Conservation (phyloP, 176 grass and related monocot species). For the Bolboschoenus planiculmis region DNA sequence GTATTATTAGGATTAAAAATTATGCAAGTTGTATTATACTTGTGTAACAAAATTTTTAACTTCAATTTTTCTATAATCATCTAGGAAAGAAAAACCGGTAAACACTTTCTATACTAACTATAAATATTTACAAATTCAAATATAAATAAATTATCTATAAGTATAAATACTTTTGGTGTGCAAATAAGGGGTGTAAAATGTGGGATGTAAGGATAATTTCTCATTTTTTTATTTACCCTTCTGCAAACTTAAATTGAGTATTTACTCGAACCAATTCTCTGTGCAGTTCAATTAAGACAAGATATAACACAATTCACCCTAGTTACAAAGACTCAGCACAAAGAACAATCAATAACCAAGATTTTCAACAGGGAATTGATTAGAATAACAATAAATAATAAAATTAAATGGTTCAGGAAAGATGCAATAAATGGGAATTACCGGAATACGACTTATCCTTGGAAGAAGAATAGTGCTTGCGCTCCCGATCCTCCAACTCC, state of each 20-base stretch:
- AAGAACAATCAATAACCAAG: not conserved
- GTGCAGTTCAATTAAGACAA: not conserved
- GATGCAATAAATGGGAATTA: constrained; percentile 18
- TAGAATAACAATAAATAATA: not conserved
- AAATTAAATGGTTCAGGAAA: not conserved
- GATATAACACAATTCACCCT: not conserved
- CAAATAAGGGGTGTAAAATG: too few species aligned
- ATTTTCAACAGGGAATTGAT: not conserved
- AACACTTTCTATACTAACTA: too few species aligned
- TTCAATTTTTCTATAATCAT: too few species aligned
- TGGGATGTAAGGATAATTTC: too few species aligned
- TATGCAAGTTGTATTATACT: too few species aligned
- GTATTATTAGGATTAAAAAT: too few species aligned
- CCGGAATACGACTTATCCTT: constrained; percentile 89
- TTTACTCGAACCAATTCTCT: not conserved
- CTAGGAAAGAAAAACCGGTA: too few species aligned
- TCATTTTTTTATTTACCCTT: too few species aligned
- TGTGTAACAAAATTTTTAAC: too few species aligned
- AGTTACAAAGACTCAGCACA: not conserved
- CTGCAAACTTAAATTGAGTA: not conserved
- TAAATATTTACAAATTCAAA: too few species aligned
- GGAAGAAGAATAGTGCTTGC: constrained; percentile 74
- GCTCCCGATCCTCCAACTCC: constrained; percentile 88
- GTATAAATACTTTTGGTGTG: too few species aligned
- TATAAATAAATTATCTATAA: too few species aligned